phyloP scores from a whole-genome alignment of 2,329 filamentous ascomycete genomes.

The Trichoderma sp. region DNA sequence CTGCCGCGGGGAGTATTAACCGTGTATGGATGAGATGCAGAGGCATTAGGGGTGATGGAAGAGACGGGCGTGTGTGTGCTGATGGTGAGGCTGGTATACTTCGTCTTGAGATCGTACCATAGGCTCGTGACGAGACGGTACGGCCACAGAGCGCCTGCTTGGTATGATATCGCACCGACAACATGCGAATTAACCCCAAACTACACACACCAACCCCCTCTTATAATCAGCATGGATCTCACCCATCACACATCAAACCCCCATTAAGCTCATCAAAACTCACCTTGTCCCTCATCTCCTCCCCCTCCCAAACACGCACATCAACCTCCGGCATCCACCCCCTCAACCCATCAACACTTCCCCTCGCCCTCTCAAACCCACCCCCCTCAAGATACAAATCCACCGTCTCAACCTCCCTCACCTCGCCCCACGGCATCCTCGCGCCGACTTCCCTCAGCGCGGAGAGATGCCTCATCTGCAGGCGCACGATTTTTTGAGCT shows the following conservation, averaged over 20 bases:
- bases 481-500: slow-evolving; percentile 47
- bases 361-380: slow-evolving; percentile 41
- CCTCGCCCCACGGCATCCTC: slow-evolving; percentile 44
- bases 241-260: neutral
- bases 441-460: slow-evolving; percentile 45
- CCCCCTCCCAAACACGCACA: slow-evolving; percentile 41
- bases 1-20: slow-evolving; percentile 50
- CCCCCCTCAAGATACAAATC: slow-evolving; percentile 49
- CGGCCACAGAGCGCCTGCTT: slow-evolving; percentile 54
- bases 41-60: slow-evolving; percentile 32
- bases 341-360: slow-evolving; percentile 40
- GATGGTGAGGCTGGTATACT: slow-evolving; percentile 42
- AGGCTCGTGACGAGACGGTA: slow-evolving; percentile 52
- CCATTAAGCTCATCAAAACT: slow-evolving; percentile 6
- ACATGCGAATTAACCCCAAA: slow-evolving; percentile 44
- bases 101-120: slow-evolving; percentile 47
- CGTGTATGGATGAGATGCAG: slow-evolving; percentile 40
- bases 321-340: slow-evolving; percentile 46
- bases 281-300: slow-evolving; percentile 40
- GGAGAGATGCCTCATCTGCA: slow-evolving; percentile 49
- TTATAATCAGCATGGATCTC: neutral
- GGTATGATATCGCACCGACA: slow-evolving; percentile 48
- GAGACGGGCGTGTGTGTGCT: slow-evolving; percentile 45
- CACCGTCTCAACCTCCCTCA: slow-evolving; percentile 49
- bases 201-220: slow-evolving; percentile 24